Evolutionary conservation across 805 yeast genomes (phyloP), one percentile per base, ranked within the genome.

Genomic region (Sugiyamaella smithiae): DNA sequence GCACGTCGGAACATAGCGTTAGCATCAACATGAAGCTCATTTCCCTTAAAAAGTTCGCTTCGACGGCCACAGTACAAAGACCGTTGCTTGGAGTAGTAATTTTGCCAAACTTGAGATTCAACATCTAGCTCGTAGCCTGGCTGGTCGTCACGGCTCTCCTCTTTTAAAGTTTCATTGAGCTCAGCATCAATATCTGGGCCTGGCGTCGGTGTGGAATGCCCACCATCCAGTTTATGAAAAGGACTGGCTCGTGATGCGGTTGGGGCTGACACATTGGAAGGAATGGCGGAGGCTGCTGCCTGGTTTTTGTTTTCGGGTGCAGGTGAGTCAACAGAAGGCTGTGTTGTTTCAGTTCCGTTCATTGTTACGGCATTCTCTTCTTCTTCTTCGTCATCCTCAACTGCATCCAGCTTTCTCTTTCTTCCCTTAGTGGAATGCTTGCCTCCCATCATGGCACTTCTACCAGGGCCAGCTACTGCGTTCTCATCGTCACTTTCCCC

Each of bases 81-180:
- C 49, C 97, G 70, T 0, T 85, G 77, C 52, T 84, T 84, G 0
- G 96, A 85, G 0, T 93, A 88, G 33, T 83, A 67, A n/a, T 78
- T 78, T 57, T 85, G 84, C 97, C 97, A 90, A 0, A 87, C 80
- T 46, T 84, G 84, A 40, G 82, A 67, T 58, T 89, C 96, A 29
- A 85, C 74, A 60, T 87, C 96, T 48, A 78, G 43, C 14, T 55
- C 59, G 4, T 55, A 56, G 43, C 37, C 50, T 2, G n/a, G 43
- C 14, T 19, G 35, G 38, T 20, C 26, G 8, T 46, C 45, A 6
- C 31, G 29, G 20, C 50, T 40, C 33, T 46, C 50, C 31, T 46
- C 50, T 19, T 46, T 46, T 16, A 46, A 14, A 22, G 43, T 46
- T 29, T 40, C 50, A 40, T 36, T 48, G 31, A 37, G 44, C 19